Evolutionary conservation across 306 rosid genomes (phyloP), one percentile per base, ranked within the genome.

Genomic region (Trifolium subterraneum): DNA sequence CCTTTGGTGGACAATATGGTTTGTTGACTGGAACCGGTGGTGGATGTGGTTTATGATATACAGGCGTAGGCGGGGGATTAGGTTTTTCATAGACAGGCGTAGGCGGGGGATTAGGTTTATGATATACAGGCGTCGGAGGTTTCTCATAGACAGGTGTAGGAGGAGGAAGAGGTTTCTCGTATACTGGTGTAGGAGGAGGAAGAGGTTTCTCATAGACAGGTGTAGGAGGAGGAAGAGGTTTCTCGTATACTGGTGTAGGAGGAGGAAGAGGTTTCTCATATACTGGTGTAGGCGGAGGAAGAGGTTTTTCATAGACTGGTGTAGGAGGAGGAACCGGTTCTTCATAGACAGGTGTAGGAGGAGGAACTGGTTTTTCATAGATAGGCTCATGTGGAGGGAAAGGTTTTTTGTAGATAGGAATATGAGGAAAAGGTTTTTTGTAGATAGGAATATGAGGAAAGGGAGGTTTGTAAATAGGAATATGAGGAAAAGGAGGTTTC

Each of bases 401-500:
- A 31, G 64, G 64, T 59, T 59, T 59, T 10, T 11, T 18, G 2
- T 31, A 62, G 0, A 62, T 44, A 1, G 67, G 67, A 1, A 5
- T n/a, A n/a, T n/a, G n/a, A n/a, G n/a, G n/a, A n/a, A n/a, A n/a
- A n/a, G n/a, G n/a, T n/a, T n/a, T n/a, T 22, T 22, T 22, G 25
- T 1, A 22, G 25, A 22, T 7, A 29, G 65, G 65, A 1, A 41
- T 22, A 22, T 22, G 65, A 14, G 65, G 65, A 5, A 18, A 11
- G 0, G 64, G 64, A 6, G 19, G 19, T 0, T 23, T 7, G 25
- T 22, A 23, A 0, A 69, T 0, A 0, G 84, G 83, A 0, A 31
- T 44, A 0, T 68, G 89, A 0, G 79, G 85, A 4, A 64, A 62
- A 0, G 89, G 86, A 0, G 89, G 86, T 8, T 86, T 74, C 3